A percentile compares a stretch with the other conserved stretches of the same genome.
These are phyloP conservation scores for Candolleomyces aberdarensis DNA, from an alignment of 768 basidiomycete genomes.

Conservation along the genomic window DNA sequence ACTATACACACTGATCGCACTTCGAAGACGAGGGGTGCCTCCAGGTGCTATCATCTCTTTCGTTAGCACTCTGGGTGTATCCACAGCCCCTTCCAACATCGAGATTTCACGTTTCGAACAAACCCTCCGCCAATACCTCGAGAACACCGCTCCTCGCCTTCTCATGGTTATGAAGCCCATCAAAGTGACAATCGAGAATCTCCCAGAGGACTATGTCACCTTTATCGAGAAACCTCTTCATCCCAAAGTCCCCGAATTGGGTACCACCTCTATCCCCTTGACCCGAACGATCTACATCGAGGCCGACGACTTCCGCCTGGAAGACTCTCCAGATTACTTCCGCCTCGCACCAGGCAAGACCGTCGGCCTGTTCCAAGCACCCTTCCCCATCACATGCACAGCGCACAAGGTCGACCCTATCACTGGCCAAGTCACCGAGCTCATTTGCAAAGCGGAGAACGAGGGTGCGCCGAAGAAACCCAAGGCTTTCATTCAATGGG, in stretches of 20 bases:
- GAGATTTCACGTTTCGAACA: constrained; percentile 90
- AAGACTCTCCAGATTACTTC: constrained; percentile 95
- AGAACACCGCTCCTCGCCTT: constrained; percentile 81
- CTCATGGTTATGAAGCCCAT: constrained; percentile 90
- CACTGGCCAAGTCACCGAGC: constrained; percentile 73
- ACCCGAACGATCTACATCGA: constrained; percentile 92
- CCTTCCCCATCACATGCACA: constrained; percentile 89
- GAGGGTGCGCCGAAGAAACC: constrained; percentile 67
- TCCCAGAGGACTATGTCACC: constrained; percentile 79
- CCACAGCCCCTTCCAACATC: constrained; percentile 78
- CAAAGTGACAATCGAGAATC: constrained; percentile 88
- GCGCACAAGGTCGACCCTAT: constrained; percentile 75
- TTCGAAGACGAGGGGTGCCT: constrained; percentile 94
- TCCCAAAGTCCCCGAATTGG: constrained; percentile 88
- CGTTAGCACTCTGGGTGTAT: constrained; percentile 92
- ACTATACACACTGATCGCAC: constrained; percentile 92
- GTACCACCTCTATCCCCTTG: constrained; percentile 78
- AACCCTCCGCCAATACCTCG: constrained; percentile 82
- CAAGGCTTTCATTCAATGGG: constrained; percentile 97
- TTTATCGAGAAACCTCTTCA: constrained; percentile 91
- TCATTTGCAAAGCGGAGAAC: constrained; percentile 78
- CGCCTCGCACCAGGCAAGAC: constrained; percentile 96
- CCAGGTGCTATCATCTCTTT: constrained; percentile 93
- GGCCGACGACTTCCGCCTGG: constrained; percentile 84
- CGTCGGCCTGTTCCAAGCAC: constrained; percentile 93